These are phyloP conservation scores for Fusarium goolgardi DNA, from an alignment of 2,329 filamentous ascomycete species.

Conservation along the genomic window DNA sequence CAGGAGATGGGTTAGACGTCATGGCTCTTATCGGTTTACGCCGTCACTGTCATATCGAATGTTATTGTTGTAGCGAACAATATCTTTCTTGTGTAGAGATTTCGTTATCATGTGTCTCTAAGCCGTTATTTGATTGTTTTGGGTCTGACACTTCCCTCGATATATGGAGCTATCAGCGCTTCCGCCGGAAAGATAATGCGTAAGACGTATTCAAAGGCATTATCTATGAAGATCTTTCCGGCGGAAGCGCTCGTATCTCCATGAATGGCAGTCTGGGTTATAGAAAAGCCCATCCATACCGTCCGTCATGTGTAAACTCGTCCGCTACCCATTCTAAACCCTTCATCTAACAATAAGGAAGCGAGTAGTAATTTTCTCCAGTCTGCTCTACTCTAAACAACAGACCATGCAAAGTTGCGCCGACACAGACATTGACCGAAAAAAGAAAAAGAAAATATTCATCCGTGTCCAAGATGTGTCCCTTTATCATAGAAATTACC, in stretches of 20 bases:
- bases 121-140: neutral
- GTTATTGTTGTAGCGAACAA: neutral
- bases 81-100: neutral
- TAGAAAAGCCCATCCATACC: neutral
- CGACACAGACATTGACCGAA: constrained; percentile 10
- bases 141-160: too few species aligned
- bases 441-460: constrained; percentile 2
- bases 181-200: too few species aligned
- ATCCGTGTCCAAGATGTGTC: constrained; percentile 23
- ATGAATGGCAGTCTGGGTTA: too few species aligned
- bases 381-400: constrained; percentile 11
- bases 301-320: constrained; percentile 4
- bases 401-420: constrained; percentile 21
- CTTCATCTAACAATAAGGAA: constrained; percentile 12
- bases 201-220: too few species aligned
- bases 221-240: too few species aligned
- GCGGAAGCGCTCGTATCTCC: too few species aligned
- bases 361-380: constrained; percentile 8
- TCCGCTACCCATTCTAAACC: neutral
- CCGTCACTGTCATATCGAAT: neutral
- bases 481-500: constrained; percentile 36
- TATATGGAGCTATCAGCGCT: too few species aligned
- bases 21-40: neutral
- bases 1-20: constrained; percentile 11
- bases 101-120: constrained; percentile 8